These are phyloP conservation scores for Eutypella sp. DNA, from an alignment of 2,329 filamentous ascomycete species.

Conservation along the genomic window DNA sequence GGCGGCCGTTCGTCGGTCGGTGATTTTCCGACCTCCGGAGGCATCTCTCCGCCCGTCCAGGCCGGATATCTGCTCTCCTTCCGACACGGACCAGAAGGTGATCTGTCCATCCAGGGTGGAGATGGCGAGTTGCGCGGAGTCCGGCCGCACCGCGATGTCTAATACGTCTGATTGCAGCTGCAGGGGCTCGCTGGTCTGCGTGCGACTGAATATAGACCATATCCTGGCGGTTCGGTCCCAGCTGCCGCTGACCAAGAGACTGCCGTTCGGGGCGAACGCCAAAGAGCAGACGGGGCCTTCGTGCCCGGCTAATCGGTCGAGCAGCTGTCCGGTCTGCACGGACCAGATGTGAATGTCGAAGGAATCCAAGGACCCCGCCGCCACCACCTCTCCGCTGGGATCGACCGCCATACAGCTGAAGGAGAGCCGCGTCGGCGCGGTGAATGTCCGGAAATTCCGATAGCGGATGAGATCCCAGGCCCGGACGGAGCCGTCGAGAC, in stretches of 20 bases:
- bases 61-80: conserved; percentile 79
- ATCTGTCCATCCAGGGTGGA: conserved; percentile 91
- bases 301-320: conserved; percentile 86
- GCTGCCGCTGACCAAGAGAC: conserved; percentile 80
- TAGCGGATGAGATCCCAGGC: conserved; percentile 97
- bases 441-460: conserved; percentile 96
- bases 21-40: conserved; percentile 83
- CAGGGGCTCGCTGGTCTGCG: conserved; percentile 90
- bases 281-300: conserved; percentile 89
- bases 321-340: conserved; percentile 91
- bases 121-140: conserved; percentile 85
- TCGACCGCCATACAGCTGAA: conserved; percentile 97
- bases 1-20: conserved; percentile 84
- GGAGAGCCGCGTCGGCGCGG: conserved; percentile 82
- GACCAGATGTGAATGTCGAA: conserved; percentile 99
- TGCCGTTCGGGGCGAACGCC: conserved; percentile 82
- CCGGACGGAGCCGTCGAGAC: conserved; percentile 86
- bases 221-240: conserved; percentile 96
- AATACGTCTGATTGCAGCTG: conserved; percentile 90
- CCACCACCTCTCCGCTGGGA: conserved; percentile 92
- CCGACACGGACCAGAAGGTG: conserved; percentile 89
- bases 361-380: conserved; percentile 89
- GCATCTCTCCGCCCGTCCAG: conserved; percentile 89
- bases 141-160: conserved; percentile 79
- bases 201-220: conserved; percentile 92